Percentiles rank a stretch among this genome's conserved stretches.
phyloP scores from a whole-genome alignment of 208 protist genomes.

The Phytomonas sp. region DNA sequence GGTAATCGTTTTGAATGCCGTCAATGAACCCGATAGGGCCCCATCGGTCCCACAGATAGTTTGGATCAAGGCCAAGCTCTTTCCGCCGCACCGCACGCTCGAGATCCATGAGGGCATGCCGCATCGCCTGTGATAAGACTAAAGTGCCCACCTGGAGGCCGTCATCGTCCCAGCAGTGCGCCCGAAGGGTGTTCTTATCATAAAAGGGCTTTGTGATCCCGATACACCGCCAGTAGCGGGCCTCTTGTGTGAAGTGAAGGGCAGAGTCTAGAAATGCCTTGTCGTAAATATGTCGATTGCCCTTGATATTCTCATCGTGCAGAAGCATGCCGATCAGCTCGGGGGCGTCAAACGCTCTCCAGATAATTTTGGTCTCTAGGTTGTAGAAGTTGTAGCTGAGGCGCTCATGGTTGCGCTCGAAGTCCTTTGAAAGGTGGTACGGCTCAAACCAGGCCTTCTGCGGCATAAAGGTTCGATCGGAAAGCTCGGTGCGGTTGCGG shows the following conservation, averaged over 20 bases:
- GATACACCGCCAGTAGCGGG: constrained; percentile 86
- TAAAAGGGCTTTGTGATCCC: constrained; percentile 89
- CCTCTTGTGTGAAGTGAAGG: constrained; percentile 72
- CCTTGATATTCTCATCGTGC: constrained; percentile 81
- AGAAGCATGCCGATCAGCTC: constrained; percentile 79
- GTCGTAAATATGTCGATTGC: constrained; percentile 58
- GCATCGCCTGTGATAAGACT: constrained; percentile 82
- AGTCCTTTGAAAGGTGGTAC: constrained; percentile 30
- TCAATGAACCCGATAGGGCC: constrained; percentile 88
- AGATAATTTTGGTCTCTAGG: constrained; percentile 82
- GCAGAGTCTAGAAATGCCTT: constrained; percentile 63
- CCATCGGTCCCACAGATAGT: constrained; percentile 88
- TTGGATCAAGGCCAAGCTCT: constrained; percentile 74
- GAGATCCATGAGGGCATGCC: constrained; percentile 84
- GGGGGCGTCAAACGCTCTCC: constrained; percentile 83
- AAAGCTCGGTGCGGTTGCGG: constrained; percentile 82
- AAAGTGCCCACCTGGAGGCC: constrained; percentile 78
- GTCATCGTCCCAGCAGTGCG: constrained; percentile 83
- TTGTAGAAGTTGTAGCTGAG: constrained; percentile 73
- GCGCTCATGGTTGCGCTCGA: constrained; percentile 49
- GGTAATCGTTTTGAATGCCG: constrained; percentile 64
- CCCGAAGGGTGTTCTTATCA: constrained; percentile 67
- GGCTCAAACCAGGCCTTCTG: constrained; percentile 80
- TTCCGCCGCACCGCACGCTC: constrained; percentile 76
- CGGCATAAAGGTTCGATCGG: constrained; percentile 82